These are phyloP conservation scores for Mycena chlorophos DNA, from an alignment of 768 basidiomycete species.

Conservation along the genomic window DNA sequence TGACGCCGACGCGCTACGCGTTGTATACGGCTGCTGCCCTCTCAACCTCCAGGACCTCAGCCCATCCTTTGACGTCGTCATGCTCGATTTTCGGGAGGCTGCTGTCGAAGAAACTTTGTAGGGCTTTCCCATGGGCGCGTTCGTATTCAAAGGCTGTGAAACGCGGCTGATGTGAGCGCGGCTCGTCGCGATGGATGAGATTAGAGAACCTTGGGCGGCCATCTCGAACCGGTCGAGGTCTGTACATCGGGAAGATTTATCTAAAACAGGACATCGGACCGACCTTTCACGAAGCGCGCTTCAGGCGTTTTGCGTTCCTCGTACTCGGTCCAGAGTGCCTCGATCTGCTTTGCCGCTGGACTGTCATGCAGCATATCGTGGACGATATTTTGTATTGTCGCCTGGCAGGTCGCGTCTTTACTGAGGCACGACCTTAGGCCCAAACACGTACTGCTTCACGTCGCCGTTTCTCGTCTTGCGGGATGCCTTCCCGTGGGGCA, in stretches of 20 bases:
- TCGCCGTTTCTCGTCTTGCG: slow-evolving; percentile 75
- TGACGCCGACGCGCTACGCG: too few relatives aligned
- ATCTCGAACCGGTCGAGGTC: slow-evolving; percentile 88
- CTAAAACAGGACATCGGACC: not conserved
- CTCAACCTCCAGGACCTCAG: slow-evolving; percentile 52
- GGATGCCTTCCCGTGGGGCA: slow-evolving; percentile 82
- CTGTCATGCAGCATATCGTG: slow-evolving; percentile 84
- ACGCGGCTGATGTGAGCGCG: not conserved
- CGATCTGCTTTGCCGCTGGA: slow-evolving; percentile 66
- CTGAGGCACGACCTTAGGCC: not conserved
- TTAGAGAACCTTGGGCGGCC: slow-evolving; percentile 78
- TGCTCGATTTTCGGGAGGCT: slow-evolving; percentile 74
- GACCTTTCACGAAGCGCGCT: slow-evolving; percentile 86
- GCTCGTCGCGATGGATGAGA: not conserved
- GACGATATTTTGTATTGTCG: slow-evolving; percentile 89
- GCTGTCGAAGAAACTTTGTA: slow-evolving; percentile 81
- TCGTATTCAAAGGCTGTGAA: slow-evolving; percentile 73
- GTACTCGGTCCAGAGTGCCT: slow-evolving; percentile 83
- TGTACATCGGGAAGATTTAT: slow-evolving; percentile 27
- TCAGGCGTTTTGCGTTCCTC: slow-evolving; percentile 73
- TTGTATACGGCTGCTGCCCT: slow-evolving; percentile 27
- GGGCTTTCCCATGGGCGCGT: slow-evolving; percentile 42
- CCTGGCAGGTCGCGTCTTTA: slow-evolving; percentile 37
- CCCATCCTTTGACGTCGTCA: slow-evolving; percentile 75
- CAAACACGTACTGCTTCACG: slow-evolving; percentile 58